These are phyloP conservation scores for Diaporthe nobilis DNA, from an alignment of 2,329 filamentous ascomycete genomes.

Conservation along the genomic window DNA sequence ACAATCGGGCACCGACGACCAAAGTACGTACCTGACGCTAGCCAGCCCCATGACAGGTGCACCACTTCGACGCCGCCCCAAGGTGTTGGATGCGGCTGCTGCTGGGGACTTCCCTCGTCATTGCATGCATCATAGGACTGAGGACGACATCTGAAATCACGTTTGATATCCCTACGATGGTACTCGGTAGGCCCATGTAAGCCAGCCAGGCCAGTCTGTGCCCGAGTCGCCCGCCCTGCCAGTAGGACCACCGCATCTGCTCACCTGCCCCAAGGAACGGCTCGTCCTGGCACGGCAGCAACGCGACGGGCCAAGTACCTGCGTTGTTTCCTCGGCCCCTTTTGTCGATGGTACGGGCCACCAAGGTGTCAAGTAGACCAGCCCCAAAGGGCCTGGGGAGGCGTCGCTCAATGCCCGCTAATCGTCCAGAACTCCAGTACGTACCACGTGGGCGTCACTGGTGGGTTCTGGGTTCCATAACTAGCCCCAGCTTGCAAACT, in stretches of 20 bases:
- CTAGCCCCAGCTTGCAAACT: slow-evolving; percentile 1
- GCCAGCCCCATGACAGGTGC: neutral
- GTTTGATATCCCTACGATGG: neutral
- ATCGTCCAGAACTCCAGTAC: slow-evolving; percentile 5
- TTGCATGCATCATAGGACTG: neutral
- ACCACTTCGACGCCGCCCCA: neutral
- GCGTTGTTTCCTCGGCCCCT: slow-evolving; percentile 14
- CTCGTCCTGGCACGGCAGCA: neutral
- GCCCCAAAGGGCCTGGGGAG: slow-evolving; percentile 1
- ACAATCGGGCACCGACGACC: slow-evolving; percentile 19
- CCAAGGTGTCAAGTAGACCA: slow-evolving; percentile 13
- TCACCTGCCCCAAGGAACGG: slow-evolving; percentile 14
- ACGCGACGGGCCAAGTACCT: slow-evolving; percentile 19
- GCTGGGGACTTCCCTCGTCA: neutral
- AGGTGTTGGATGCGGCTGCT: neutral
- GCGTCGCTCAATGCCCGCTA: slow-evolving; percentile 13
- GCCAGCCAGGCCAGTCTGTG: neutral
- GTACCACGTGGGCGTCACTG: slow-evolving; percentile 32
- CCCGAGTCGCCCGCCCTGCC: neutral
- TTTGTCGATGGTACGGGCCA: slow-evolving; percentile 12
- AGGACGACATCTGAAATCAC: neutral
- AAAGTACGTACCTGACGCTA: slow-evolving; percentile 22
- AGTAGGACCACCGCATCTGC: slow-evolving; percentile 16
- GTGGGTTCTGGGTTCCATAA: slow-evolving; percentile 21
- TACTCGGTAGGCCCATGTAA: neutral